A percentile compares a stretch with the other conserved stretches of the same genome.
Evolutionary conservation across 2,329 filamentous ascomycete species (phyloP).

Genomic region (Colletotrichum noveboracense): DNA sequence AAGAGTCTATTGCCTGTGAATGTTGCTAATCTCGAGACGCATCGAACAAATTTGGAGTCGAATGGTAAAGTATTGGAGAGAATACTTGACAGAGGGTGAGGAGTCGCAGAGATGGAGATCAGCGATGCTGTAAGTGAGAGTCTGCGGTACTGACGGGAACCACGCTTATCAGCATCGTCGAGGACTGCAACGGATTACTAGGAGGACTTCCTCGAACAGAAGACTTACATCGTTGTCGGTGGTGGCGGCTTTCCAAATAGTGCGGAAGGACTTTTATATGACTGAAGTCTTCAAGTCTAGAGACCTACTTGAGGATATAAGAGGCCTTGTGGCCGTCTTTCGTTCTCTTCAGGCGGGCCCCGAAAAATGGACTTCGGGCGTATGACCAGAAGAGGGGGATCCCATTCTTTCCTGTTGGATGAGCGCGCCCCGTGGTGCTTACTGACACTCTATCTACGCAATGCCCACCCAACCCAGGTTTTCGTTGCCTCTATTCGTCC

Average conservation of each 20-base stretch:
- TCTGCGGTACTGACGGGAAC: background rate
- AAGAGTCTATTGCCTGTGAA: background rate
- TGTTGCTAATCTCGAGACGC: background rate
- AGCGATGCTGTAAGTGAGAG: background rate
- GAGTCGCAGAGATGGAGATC: background rate
- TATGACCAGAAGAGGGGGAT: background rate
- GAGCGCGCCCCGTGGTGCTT: background rate
- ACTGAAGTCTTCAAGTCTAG: background rate
- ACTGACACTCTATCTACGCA: background rate
- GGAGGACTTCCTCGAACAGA: too few species aligned
- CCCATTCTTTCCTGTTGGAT: background rate
- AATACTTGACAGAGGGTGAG: background rate
- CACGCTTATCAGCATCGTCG: background rate
- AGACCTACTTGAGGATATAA: background rate
- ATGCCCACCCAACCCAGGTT: fast-evolving
- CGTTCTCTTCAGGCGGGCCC: too few species aligned
- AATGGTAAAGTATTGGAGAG: background rate
- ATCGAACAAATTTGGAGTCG: background rate
- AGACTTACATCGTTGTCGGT: background rate
- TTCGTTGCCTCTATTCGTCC: background rate
- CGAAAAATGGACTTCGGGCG: too few species aligned
- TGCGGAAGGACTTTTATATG: background rate
- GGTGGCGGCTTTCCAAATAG: background rate
- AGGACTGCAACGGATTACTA: too few species aligned
- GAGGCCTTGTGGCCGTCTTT: background rate